Base-by-base conservation (phyloP, 2,329 filamentous ascomycete species). In the Nectriaceae sp. region DNA sequence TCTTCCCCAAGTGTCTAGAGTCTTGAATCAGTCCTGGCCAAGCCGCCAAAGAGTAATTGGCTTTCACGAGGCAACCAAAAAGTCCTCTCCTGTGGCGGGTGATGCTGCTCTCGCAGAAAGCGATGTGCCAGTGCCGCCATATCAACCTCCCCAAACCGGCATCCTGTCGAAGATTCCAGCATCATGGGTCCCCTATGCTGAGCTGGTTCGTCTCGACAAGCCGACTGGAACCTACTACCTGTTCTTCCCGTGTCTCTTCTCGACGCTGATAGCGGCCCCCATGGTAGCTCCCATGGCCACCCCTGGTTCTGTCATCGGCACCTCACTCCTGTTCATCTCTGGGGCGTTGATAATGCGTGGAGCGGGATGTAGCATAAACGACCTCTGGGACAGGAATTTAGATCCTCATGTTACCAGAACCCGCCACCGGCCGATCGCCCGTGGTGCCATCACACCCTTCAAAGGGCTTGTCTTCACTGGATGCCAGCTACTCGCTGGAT, bases 341-440 rank as follows among this genome's bases (percentile, higher is more conserved):
- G 90, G 90, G 42, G 88, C 89, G 3, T 67, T 95, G 38, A 80
- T 96, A 56, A 94, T 96, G 88, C 87, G 91, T 52, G 88, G 91
- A 41, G 89, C 90, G 18, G 90, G 90, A 43, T 96, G 91, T 69
- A 88, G 88, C 16, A 90, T 95, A 71, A 96, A 96, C 66, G 91
- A 96, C 66, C 82, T 95, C 42, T 92, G 90, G 88, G 91, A 96
- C 69, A 83, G 89, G 46, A 88, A 94, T 59, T 84, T 96, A 15
- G 91, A 96, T 68, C 86, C 88, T 5, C 82, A 90, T 54, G 90
- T 96, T 13, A 71, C 80, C 2, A 82, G 91, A 40, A 95, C 89
- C 5, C 82, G 86, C 13, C 75, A 90, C 24, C 85, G 91, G 15
- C 91, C 91, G 3, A 88, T 96, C 52, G 90, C 91, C 1, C 82